phyloP scores from a whole-genome alignment of 2,329 filamentous ascomycete species.

The Calonectria leucothoes region DNA sequence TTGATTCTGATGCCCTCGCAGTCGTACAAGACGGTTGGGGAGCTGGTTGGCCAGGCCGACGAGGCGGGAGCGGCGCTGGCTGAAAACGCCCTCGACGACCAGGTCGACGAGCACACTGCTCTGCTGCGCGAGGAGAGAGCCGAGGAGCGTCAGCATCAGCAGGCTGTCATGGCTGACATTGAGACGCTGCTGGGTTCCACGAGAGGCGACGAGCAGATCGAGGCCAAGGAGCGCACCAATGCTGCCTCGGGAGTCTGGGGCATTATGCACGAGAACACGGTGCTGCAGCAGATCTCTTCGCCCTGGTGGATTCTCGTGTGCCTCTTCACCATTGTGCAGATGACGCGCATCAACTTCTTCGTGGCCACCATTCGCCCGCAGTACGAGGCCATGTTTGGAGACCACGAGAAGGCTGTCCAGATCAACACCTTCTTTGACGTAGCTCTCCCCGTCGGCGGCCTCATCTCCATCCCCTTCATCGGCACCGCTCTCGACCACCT shows the following conservation, averaged over 20 bases:
- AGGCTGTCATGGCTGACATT: conserved; percentile 76
- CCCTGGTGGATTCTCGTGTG: conserved; percentile 90
- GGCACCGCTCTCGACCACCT: conserved; percentile 82
- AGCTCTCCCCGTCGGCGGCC: conserved; percentile 82
- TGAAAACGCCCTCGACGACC: conserved; percentile 58
- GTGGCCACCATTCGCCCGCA: conserved; percentile 88
- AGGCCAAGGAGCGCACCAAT: conserved; percentile 77
- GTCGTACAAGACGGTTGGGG: conserved; percentile 87
- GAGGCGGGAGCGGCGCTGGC: conserved; percentile 51
- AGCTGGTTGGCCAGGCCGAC: conserved; percentile 81
- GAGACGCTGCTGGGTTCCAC: conserved; percentile 76
- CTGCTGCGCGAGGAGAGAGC: conserved; percentile 67
- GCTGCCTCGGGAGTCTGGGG: conserved; percentile 85
- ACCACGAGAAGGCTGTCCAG: conserved; percentile 68
- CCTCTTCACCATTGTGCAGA: conserved; percentile 81
- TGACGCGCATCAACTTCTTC: conserved; percentile 91
- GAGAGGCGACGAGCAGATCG: conserved; percentile 71
- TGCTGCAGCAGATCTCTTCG: conserved; percentile 78
- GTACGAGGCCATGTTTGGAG: conserved; percentile 80
- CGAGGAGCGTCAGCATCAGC: conserved; percentile 69
- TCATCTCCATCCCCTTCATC: conserved; percentile 89
- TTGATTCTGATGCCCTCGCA: conserved; percentile 78
- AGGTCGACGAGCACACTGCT: conserved; percentile 68
- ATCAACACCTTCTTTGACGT: conserved; percentile 88
- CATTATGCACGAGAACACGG: conserved; percentile 79